Evolutionary conservation across 78 protist genomes (phyloP).

Genomic region (Protostelium mycophagum): DNA sequence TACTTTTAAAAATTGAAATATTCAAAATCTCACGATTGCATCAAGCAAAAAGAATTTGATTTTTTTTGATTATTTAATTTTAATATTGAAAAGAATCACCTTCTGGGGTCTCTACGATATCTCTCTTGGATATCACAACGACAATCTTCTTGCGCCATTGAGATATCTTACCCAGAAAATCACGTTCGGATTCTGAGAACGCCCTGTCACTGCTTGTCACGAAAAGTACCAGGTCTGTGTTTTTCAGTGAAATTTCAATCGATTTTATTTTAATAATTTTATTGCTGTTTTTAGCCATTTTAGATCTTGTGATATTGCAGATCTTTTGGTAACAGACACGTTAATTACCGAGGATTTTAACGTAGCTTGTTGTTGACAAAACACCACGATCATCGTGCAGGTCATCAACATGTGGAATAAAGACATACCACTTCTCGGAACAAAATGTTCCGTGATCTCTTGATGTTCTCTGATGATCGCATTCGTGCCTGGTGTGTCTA

Average conservation of each 20-base stretch:
- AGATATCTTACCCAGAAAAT: constrained; percentile 24
- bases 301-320: no score
- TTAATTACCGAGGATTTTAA: no score
- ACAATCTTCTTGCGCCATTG: constrained; percentile 67
- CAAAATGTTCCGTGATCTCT: constrained; percentile 66
- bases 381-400: no score
- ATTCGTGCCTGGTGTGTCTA: constrained; percentile 75
- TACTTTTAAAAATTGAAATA: no score
- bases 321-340: no score
- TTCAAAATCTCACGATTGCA: no score
- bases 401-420: no score
- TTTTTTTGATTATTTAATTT: not conserved
- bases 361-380: no score
- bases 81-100: not conserved
- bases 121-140: constrained; percentile 49
- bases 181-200: constrained; percentile 48
- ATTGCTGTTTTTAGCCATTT: no score
- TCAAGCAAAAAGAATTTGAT: no score
- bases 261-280: no score
- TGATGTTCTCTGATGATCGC: constrained; percentile 56
- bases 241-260: no score
- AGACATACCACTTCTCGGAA: constrained; percentile 59
- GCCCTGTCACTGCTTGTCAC: constrained; percentile 62
- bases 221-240: constrained; percentile 20
- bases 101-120: constrained; percentile 42